phyloP scores from a whole-genome alignment of 371 early-diverging fungal species.

The Sporodiniella umbellata region DNA sequence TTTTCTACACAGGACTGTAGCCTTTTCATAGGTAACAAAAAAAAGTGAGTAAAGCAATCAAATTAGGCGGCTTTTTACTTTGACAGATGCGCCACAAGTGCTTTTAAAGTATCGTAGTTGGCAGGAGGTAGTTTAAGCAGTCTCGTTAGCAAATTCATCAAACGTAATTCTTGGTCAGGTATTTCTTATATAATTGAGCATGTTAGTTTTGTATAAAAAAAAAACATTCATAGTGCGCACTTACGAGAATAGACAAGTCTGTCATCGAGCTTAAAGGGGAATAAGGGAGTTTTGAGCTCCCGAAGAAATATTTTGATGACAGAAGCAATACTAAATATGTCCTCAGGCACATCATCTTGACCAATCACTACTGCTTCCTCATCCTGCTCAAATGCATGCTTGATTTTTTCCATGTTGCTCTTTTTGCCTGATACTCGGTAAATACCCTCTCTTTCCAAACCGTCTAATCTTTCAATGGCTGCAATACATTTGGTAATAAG shows the following conservation, averaged over 20 bases:
- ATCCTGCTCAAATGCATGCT: slow-evolving; percentile 53
- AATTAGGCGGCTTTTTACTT: slow-evolving; percentile 26
- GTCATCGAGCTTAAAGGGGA: slow-evolving; percentile 57
- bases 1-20: slow-evolving; percentile 38
- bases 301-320: slow-evolving; percentile 65
- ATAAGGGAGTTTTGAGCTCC: slow-evolving; percentile 63
- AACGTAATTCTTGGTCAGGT: slow-evolving; percentile 43
- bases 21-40: neutral
- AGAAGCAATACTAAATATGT: slow-evolving; percentile 56
- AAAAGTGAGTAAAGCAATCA: neutral
- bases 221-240: neutral
- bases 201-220: neutral
- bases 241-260: slow-evolving; percentile 58
- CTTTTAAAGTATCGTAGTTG: slow-evolving; percentile 56
- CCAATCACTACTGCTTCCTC: slow-evolving; percentile 52
- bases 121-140: slow-evolving; percentile 50
- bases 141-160: slow-evolving; percentile 50
- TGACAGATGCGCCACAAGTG: slow-evolving; percentile 49
- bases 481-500: slow-evolving; percentile 57
- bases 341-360: slow-evolving; percentile 49
- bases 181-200: slow-evolving; percentile 28
- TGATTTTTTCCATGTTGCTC: slow-evolving; percentile 55
- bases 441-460: slow-evolving; percentile 64
- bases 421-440: slow-evolving; percentile 68
- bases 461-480: slow-evolving; percentile 60